A percentile compares a stretch with the other conserved stretches of the same genome.
Conservation (phyloP, 805 yeast species). For the Wickerhamomyces queroliae region DNA sequence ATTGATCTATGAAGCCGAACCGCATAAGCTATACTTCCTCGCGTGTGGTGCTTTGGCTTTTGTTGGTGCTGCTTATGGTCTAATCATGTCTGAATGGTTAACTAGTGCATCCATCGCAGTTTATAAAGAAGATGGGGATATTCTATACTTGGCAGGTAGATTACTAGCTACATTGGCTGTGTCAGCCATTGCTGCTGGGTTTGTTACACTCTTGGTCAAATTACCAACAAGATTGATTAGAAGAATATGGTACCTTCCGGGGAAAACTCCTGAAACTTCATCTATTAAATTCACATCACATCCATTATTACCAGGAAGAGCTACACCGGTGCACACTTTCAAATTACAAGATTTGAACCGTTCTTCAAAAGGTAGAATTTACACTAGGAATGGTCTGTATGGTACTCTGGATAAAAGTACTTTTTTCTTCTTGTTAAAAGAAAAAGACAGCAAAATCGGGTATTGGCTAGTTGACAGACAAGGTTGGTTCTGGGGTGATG, state of each 20-base stretch:
- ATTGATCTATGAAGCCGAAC: conserved; percentile 76
- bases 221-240: conserved; percentile 70
- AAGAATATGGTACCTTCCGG: conserved; percentile 73
- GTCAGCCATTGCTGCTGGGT: conserved; percentile 28
- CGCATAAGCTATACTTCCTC: conserved; percentile 71
- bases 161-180: conserved; percentile 35
- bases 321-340: conserved; percentile 64
- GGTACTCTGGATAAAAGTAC: conserved; percentile 74
- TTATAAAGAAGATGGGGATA: conserved; percentile 45
- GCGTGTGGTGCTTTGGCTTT: conserved; percentile 64
- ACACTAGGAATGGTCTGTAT: conserved; percentile 86
- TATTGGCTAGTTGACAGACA: conserved; percentile 77
- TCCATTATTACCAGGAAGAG: conserved; percentile 67
- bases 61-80: conserved; percentile 63
- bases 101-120: conserved; percentile 43
- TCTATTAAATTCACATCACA: conserved; percentile 65
- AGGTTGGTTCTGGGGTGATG: conserved; percentile 93
- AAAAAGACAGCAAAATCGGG: conserved; percentile 38
- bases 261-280: conserved; percentile 28
- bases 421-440: conserved; percentile 69
- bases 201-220: conserved; percentile 30
- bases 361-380: conserved; percentile 58
- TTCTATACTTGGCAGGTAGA: conserved; percentile 28
- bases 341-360: conserved; percentile 53
- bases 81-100: conserved; percentile 54